Evolutionary conservation across 768 basidiomycete genomes (phyloP).

Genomic region (Amanita muscaria): DNA sequence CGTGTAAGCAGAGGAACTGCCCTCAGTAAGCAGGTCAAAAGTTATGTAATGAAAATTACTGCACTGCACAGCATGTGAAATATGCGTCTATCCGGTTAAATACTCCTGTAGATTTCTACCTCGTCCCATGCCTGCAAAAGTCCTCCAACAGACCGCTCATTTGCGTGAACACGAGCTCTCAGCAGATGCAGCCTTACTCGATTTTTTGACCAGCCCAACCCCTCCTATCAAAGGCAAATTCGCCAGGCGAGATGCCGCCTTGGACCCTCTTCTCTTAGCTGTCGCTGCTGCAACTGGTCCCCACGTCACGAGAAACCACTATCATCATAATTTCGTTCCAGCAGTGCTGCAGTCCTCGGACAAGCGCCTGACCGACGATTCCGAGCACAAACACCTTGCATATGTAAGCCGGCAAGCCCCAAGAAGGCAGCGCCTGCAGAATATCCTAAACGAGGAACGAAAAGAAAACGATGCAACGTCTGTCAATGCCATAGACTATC

Average conservation of each 20-base stretch:
- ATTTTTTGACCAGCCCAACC: conserved; percentile 51
- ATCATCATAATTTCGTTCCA: conserved; percentile 72
- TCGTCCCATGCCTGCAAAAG: conserved; percentile 13
- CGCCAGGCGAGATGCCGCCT: conserved; percentile 57
- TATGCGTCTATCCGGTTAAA: conserved; percentile 10
- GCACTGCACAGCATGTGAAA: too few species aligned
- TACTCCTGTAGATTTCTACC: too few species aligned
- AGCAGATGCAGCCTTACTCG: conserved; percentile 56
- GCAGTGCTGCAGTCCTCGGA: conserved; percentile 49
- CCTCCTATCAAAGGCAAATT: conserved; percentile 33
- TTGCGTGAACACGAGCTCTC: conserved; percentile 17
- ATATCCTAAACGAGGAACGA: conserved; percentile 23
- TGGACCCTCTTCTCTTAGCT: conserved; percentile 75
- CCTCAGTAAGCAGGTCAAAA: too few species aligned
- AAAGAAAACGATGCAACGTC: conserved; percentile 46
- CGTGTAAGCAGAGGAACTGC: too few species aligned
- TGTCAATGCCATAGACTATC: conserved; percentile 29
- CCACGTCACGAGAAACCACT: conserved; percentile 78
- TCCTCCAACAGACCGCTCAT: conserved; percentile 16
- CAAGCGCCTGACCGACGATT: conserved; percentile 40
- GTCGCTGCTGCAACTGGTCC: conserved; percentile 68
- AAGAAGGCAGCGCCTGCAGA: conserved; percentile 46
- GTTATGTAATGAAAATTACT: too few species aligned
- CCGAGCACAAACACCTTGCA: conserved; percentile 38
- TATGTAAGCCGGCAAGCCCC: conserved; percentile 76